A percentile compares a stretch with the other conserved stretches of the same genome.
Conservation (phyloP, 208 protist genomes). For the Acanthamoeba culbertsoni region DNA sequence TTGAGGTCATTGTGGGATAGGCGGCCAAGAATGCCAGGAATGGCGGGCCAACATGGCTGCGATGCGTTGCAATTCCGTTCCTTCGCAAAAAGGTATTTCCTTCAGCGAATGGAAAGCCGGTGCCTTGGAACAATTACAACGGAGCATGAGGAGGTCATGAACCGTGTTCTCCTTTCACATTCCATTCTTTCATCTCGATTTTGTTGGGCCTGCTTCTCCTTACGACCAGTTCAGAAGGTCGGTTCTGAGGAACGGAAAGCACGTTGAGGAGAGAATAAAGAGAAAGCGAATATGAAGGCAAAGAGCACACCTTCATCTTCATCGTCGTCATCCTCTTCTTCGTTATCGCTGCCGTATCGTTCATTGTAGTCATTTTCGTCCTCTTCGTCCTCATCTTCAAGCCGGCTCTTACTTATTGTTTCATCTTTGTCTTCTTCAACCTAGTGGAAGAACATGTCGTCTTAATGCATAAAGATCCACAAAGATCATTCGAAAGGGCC, state of each 20-base stretch:
- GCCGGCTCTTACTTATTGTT: not conserved
- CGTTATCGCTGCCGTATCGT: not conserved
- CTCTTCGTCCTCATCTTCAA: not conserved
- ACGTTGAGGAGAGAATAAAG: not conserved
- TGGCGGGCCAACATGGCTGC: no score
- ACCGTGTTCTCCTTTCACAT: no score
- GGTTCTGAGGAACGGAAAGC: not conserved
- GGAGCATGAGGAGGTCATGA: no score
- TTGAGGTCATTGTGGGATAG: no score
- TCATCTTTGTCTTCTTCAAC: not conserved
- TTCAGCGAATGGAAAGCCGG: no score
- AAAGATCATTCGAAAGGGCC: not conserved
- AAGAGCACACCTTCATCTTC: not conserved
- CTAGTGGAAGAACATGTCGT: not conserved
- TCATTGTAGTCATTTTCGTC: conserved; percentile 37
- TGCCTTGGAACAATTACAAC: no score
- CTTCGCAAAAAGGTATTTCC: no score
- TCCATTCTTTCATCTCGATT: no score
- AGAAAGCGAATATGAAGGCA: not conserved
- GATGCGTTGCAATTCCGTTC: no score
- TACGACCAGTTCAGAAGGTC: not conserved
- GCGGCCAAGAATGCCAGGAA: no score
- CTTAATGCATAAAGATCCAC: not conserved
- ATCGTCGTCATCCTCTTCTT: not conserved
- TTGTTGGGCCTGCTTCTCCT: no score